Evolutionary conservation across 2,329 filamentous ascomycete species (phyloP), one percentile per base, ranked within the genome.

Genomic region (Fusarium chaquense): DNA sequence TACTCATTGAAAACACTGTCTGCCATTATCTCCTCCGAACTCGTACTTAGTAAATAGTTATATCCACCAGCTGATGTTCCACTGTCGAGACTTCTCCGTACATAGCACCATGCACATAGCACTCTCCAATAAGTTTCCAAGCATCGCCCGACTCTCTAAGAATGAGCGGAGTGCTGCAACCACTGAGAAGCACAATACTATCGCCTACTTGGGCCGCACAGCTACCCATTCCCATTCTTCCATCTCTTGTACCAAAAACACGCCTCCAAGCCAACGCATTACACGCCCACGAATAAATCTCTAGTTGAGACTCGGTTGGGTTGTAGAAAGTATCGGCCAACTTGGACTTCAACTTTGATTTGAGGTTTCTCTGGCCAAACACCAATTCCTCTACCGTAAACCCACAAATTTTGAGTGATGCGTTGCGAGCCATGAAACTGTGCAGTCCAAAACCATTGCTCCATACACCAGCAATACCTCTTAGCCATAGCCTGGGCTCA

Each of bases 51-150:
- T 43, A 41, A 18, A 66, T 62, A 3, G 20, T 40, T 3, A 67
- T 57, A 1, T 57, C 40, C 3, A 20, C 33, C 3, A 62, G 20
- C 1, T 57, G 11, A 4, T 38, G 3, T 2, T 57, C 33, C 2
- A 22, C 3, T 0, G 10, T 12, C 0, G 16, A 2, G 1, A 18
- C 4, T 1, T 67, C 62, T 0, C 63, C 62, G 0, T 67, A 62
- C 63, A 67, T 67, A 5, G 57, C 22, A 0, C 63, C 62, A 2
- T 67, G 63, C 5, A 47, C 8, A 55, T 66, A 66, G 7, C 62
- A 66, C 1, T 66, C 63, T 0, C 63, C 63, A 1, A 66, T 7
- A 0, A 66, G 24, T 0, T 7, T 36, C 63, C 63, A 66, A 0
- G 13, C 49, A 0, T 20, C 5, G 0, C 13, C 26, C 0, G 13